Evolutionary conservation across 495 filamentous ascomycete species (phyloP), one percentile per base, ranked within the genome.

Genomic region (Annulohypoxylon bovei): DNA sequence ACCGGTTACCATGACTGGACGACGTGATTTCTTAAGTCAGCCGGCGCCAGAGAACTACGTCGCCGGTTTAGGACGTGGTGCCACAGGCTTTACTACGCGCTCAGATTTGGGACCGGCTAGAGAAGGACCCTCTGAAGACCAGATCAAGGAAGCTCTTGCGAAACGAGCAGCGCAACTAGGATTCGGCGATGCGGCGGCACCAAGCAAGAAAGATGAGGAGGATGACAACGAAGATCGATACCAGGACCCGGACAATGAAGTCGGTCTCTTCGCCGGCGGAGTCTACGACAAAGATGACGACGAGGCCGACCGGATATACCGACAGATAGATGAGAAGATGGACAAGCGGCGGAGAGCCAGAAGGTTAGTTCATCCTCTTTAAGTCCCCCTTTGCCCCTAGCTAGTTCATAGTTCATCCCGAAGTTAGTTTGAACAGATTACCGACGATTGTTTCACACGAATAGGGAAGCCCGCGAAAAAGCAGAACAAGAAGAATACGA

Each of bases 31-130:
- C 73, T 83, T 99, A 33, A 91, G 86, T 78, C 93, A 97, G 80
- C 89, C 88, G 30, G 95, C 95, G 62, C 95, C 95, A 23, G 95
- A 97, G 74, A 99, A 98, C 81, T 99, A 99, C 74, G 96, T 99
- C 42, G 95, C 95, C 44, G 95, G 95, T 86, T 88, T 99, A 65
- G 95, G 95, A 81, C 92, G 95, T 85, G 95, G 95, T 78, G 95
- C 95, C 4, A 99, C 96, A 0, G 95, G 96, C 32, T 99, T 99
- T 81, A 98, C 95, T 4, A 99, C 95, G 11, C 90, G 96, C 32
- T 98, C 94, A 44, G 95, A 99, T 87, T 85, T 99, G 32, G 95
- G 95, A 44, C 96, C 96, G 37, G 96, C 96, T 56, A 89, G 95
- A 67, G 95, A 98, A 85, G 95, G 95, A 11, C 96, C 95, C 20